Evolutionary conservation across 768 basidiomycete species (phyloP).

Genomic region (Fistulinella prunicolor): DNA sequence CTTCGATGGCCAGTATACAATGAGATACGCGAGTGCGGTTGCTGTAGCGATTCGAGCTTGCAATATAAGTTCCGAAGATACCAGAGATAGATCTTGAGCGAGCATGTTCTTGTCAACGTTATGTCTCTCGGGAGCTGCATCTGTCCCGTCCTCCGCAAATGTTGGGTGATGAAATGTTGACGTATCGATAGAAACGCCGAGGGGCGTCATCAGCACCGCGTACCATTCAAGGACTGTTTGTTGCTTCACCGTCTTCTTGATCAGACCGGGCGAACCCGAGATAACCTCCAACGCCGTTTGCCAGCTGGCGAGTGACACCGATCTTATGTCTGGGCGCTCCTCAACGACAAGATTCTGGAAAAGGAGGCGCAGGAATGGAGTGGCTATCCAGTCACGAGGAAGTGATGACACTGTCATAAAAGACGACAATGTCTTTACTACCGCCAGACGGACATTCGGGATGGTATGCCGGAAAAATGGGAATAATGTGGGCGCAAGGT

Average conservation of each 20-base stretch:
- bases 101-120: constrained; percentile 98
- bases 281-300: constrained; percentile 60
- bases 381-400: constrained; percentile 76
- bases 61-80: constrained; percentile 71
- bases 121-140: constrained; percentile 59
- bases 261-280: constrained; percentile 41
- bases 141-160: constrained; percentile 44
- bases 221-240: constrained; percentile 81
- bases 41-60: constrained; percentile 79
- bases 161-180: constrained; percentile 65
- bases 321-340: constrained; percentile 81
- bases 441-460: constrained; percentile 85
- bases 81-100: constrained; percentile 81
- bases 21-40: constrained; percentile 68
- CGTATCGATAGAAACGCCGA: constrained; percentile 74
- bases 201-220: constrained; percentile 82
- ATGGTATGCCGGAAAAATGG: constrained; percentile 99
- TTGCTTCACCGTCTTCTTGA: constrained; percentile 54
- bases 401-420: constrained; percentile 80
- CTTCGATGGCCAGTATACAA: constrained; percentile 62
- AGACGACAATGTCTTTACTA: constrained; percentile 82
- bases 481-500: constrained; percentile 82
- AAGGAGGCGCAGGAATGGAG: constrained; percentile 75
- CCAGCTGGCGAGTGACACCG: constrained; percentile 73
- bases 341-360: constrained; percentile 95